Evolutionary conservation across 2,329 filamentous ascomycete species (phyloP), one percentile per base, ranked within the genome.

Genomic region (Rugonectria rugulosa): DNA sequence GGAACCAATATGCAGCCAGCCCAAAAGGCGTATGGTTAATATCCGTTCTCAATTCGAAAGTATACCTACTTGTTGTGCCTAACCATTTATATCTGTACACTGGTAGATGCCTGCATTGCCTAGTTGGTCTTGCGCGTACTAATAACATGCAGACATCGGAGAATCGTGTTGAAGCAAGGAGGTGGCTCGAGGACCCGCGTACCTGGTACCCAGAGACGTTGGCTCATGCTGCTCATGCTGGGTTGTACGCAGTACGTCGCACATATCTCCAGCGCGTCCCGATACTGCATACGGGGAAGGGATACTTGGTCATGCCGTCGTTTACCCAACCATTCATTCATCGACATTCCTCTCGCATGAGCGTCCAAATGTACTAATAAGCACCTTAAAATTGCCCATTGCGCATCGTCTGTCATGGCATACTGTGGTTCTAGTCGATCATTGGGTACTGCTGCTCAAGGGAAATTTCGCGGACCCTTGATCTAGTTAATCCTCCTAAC

Each of bases 381-480:
- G 36, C 36, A 40, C 36, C 20, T 24, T n/a, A 19, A 10, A 42
- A 7, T 24, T 23, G 8, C 36, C 46, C 37, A 29, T 49, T 27
- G 46, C 45, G 7, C 36, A 48, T 40, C 31, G 20, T 31, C 46
- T 17, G 38, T 19, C 40, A 31, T 40, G 38, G 48, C 36, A 43
- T 40, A 43, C 31, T 51, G n/a, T 23, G 40, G 7, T 23, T 36
- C n/a, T 21, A 12, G 31, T 11, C 15, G 19, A 29, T 17, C 15
- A 27, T 42, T 27, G 23, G 32, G 17, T 10, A 29, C 31, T 43
- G 21, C 41, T 20, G 20, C 15, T 12, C 19, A 26, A 34, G 20
- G 37, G 19, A 40, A 40, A 23, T 40, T 40, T 19, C 23, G n/a
- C 24, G 12, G 14, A 27, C n/a, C 15, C n/a, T 42, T 15, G 24